phyloP scores from a whole-genome alignment of 2,329 filamentous ascomycete genomes.

The Pestalotiopsis sp. region DNA sequence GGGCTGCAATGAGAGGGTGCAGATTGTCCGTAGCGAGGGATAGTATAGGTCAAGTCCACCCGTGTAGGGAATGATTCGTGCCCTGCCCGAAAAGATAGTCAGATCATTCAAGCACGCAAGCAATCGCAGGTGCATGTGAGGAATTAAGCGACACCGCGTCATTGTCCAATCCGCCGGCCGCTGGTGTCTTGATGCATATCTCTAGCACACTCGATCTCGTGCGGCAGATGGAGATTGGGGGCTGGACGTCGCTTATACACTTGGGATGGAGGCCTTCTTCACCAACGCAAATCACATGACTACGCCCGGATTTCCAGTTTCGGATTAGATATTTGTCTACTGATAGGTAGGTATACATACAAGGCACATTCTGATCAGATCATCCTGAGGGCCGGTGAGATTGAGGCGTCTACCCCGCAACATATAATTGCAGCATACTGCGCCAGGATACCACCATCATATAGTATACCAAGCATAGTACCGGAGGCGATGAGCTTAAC shows the following conservation, averaged over 20 bases:
- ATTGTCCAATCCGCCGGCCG: neutral
- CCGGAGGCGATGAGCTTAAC: neutral
- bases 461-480: neutral
- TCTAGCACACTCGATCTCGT: neutral
- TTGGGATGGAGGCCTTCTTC: neutral
- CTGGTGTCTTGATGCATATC: neutral
- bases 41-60: neutral
- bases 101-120: neutral
- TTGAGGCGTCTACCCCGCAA: neutral
- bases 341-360: neutral
- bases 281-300: neutral
- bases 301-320: neutral
- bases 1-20: neutral
- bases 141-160: neutral
- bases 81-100: neutral
- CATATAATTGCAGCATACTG: neutral
- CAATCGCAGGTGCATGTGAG: neutral
- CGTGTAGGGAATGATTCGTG: neutral
- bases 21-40: neutral
- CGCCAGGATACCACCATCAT: neutral
- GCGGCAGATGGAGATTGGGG: neutral
- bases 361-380: neutral
- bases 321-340: neutral
- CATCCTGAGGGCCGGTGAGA: neutral
- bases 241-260: neutral